Evolutionary conservation across 2,329 filamentous ascomycete species (phyloP), one percentile per base, ranked within the genome.

Genomic region (Hypoxylon sp.): DNA sequence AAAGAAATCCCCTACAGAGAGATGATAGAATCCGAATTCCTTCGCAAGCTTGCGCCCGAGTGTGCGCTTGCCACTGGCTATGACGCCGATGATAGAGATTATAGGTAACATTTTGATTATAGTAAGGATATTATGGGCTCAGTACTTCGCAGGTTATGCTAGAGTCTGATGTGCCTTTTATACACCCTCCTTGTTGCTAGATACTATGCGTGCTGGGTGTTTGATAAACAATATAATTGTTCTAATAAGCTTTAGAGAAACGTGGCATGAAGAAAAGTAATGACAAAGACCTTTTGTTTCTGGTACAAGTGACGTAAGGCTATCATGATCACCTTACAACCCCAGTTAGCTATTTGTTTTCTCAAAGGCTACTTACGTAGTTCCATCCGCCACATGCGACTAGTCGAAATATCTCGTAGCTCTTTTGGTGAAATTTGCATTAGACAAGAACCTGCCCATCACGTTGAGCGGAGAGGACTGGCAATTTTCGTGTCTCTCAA

Each of bases 81-180:
- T 37, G 2, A 56, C 32, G 22, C 68, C 69, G 15, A 59, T 37
- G 7, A 71, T 2, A 32, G 57, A 58, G 15, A 71, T 59, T 8
- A 71, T 64, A 8, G 57, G 65, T 30, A 65, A 20, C 46, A 59
- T 65, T 15, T 10, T 60, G 39, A 46, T 28, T n/a, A 6, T n/a
- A 4, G 13, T 37, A n/a, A 37, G 15, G 13, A 5, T 37, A 15
- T 37, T 37, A 13, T 37, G 15, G 13, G 6, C 1, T 37, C 2
- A 37, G 2, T 32, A 37, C 13, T 15, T 41, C 17, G n/a, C n/a
- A n/a, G n/a, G n/a, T n/a, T n/a, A n/a, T n/a, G n/a, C n/a, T n/a
- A n/a, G n/a, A 17, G 37, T 41, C 10, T 10, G 6, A 20, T 19
- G n/a, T 20, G 7, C 13, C 34, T 41, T 41, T 6, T 41, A 20